Evolutionary conservation across 192 early-diverging fungal species (phyloP).

Genomic region (Entrophospora sp.): DNA sequence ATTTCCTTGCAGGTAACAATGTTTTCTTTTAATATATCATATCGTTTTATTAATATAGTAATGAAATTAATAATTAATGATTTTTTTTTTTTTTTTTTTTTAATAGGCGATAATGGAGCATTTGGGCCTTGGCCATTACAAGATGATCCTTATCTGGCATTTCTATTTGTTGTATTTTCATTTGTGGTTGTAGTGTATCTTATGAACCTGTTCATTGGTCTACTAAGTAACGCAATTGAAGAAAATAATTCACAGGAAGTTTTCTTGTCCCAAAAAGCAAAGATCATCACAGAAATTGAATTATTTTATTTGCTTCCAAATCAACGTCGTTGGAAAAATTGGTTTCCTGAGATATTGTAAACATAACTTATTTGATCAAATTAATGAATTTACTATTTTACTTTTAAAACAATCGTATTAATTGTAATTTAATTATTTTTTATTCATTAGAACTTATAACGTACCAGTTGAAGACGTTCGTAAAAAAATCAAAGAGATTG

Average conservation of each 20-base stretch:
- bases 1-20: not conserved
- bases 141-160: not conserved
- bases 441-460: no score
- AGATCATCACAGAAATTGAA: not conserved
- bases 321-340: not conserved
- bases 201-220: conserved; percentile 15
- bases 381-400: no score
- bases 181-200: not conserved
- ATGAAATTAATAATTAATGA: not conserved
- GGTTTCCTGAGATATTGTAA: conserved; percentile 13
- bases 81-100: not conserved
- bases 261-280: not conserved
- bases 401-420: no score
- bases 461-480: no score
- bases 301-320: not conserved
- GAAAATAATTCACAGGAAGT: not conserved
- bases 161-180: conserved; percentile 1
- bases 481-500: no score
- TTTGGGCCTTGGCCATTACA: not conserved
- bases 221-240: not conserved
- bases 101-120: not conserved
- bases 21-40: not conserved
- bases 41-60: not conserved
- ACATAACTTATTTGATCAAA: not conserved
- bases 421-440: no score